These are phyloP conservation scores for barrel medic (Medicago truncatula) DNA, from an alignment of 306 rosid species.

Conservation along the genomic window MtrunA17r5.0-ANR NC_053043.1:24668001-24668500, in stretches of 20 bases:
- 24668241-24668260: slow-evolving; percentile 2
- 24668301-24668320: not conserved
- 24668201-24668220: no score
- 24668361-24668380: slow-evolving; percentile 65
- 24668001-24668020: not conserved
- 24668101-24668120: no score
- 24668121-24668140: no score
- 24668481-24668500: not conserved
- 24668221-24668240: not conserved
- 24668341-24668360: not conserved
- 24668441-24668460: slow-evolving; percentile 24
- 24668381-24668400: slow-evolving; percentile 94
- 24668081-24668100: no score
- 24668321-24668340: slow-evolving; percentile 9
- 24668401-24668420: slow-evolving; percentile 82
- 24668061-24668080: no score
- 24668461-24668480: not conserved
- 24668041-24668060: slow-evolving; percentile 10
- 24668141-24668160: no score
- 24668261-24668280: not conserved
- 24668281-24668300: not conserved
- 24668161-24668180: no score
- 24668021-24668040: not conserved
- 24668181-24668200: no score
- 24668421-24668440: not conserved